Percentiles rank a stretch among this genome's conserved stretches.
Evolutionary conservation across 768 basidiomycete genomes (phyloP).

Genomic region (Dentipellis sp.): DNA sequence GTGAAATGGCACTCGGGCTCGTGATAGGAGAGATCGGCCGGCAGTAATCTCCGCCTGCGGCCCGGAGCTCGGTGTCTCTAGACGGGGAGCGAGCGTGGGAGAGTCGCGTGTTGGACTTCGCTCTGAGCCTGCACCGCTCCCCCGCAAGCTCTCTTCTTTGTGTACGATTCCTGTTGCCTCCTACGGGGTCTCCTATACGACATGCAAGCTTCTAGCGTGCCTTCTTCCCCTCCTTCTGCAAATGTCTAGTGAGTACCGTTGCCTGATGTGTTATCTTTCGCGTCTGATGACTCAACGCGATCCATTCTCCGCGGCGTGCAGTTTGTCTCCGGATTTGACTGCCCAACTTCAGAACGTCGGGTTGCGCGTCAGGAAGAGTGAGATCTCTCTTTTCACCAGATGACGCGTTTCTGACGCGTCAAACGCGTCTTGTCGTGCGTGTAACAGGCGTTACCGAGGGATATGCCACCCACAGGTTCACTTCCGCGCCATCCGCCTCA

Average conservation of each 20-base stretch:
- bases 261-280: no score
- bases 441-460: conserved; percentile 52
- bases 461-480: conserved; percentile 29
- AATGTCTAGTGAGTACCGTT: conserved; percentile 3
- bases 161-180: neutral
- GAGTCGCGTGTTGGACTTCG: neutral
- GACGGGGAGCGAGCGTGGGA: conserved; percentile 7
- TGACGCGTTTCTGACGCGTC: conserved; percentile 14
- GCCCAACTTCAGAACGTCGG: conserved; percentile 48
- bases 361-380: conserved; percentile 54
- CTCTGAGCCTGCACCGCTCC: neutral
- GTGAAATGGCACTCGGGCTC: no score
- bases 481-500: neutral
- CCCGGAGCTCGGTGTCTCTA: conserved; percentile 17
- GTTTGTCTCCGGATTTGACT: conserved; percentile 39
- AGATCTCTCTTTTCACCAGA: conserved; percentile 18
- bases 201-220: neutral
- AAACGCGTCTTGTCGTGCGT: conserved; percentile 17
- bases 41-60: neutral
- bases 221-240: neutral
- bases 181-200: neutral
- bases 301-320: conserved; percentile 13
- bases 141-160: neutral
- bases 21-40: no score
- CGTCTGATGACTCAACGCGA: neutral